Evolutionary conservation across 2,329 filamentous ascomycete genomes (phyloP).

Genomic region (Leptodontidium sp.): DNA sequence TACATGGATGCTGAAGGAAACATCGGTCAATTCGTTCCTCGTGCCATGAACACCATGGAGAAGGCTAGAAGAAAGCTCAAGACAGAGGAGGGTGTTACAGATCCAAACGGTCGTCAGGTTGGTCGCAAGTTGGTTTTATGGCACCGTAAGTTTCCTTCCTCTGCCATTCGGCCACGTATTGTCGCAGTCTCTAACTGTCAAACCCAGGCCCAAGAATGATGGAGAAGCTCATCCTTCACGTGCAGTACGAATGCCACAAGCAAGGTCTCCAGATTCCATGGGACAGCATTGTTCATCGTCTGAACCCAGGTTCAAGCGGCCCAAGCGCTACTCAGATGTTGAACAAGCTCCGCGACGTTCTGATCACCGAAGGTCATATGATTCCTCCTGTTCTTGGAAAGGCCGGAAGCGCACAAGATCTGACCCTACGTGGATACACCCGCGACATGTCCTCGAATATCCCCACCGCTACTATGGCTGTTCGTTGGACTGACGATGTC

Average conservation of each 20-base stretch:
- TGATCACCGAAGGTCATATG: conserved; percentile 44
- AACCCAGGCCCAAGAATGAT: conserved; percentile 54
- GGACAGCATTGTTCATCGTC: conserved; percentile 41
- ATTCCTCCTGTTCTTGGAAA: conserved; percentile 43
- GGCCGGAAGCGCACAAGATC: conserved; percentile 19
- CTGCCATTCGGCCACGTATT: background rate
- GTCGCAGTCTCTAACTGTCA: background rate
- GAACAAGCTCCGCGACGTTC: conserved; percentile 38
- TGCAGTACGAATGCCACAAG: conserved; percentile 51
- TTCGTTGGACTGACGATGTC: conserved; percentile 39
- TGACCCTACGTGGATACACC: conserved; percentile 38
- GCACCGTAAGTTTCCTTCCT: conserved; percentile 49
- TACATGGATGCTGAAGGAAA: conserved; percentile 8
- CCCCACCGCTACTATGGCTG: conserved; percentile 22
- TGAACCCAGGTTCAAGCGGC: conserved; percentile 40
- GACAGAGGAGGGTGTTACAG: background rate
- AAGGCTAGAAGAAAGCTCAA: conserved; percentile 21
- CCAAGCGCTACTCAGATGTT: conserved; percentile 37
- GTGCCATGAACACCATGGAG: conserved; percentile 19
- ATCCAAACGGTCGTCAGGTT: conserved; percentile 46
- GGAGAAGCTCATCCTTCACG: conserved; percentile 54
- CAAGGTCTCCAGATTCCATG: conserved; percentile 37
- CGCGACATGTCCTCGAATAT: conserved; percentile 33
- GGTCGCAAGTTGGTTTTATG: conserved; percentile 54
- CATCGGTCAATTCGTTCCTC: conserved; percentile 3